Evolutionary conservation across 2,329 filamentous ascomycete genomes (phyloP), one percentile per base, ranked within the genome.

Genomic region (Metarhizium sp.): DNA sequence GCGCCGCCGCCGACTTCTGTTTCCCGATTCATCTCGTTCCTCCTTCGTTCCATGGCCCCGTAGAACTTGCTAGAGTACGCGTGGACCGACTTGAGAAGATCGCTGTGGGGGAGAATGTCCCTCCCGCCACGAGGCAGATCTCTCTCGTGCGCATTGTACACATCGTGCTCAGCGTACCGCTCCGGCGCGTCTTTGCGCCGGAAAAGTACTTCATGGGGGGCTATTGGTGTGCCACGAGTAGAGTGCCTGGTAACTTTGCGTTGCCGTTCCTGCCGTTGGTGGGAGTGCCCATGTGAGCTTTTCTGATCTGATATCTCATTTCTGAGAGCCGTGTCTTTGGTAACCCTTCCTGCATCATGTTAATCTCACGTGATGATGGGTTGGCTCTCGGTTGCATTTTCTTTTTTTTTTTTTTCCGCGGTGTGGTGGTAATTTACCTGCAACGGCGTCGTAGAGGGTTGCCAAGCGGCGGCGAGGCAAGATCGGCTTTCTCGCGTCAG

Each of bases 161-260:
- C 75, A 68, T 91, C 87, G 57, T 82, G 78, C 69, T 91, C 87
- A 54, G 79, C 79, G 64, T 84, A 90, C 53, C 87, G 82, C 20
- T 75, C 71, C 2, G 87, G 87, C 1, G 87, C 87, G 57, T 79
- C 73, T 59, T 75, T 75, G 50, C 80, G 78, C 32, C 81, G 81
- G 67, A 89, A 91, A 4, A 92, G 77, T 1, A 86, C 81, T 56
- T 89, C 84, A 54, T 90, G 87, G 2, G 88, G 86, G 2, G 84
- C 75, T 5, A 88, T 70, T 8, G 66, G 64, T 13, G 55, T 59
- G 50, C 60, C 60, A 29, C 60, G 65, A 32, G 64, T 67, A n/a
- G 61, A 63, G 51, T 65, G 59, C 50, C 59, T 63, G 57, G 60
- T 63, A 42, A 53, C 55, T 38, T 30, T 52, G 47, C 36, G 13